These are phyloP conservation scores for Aureobasidium melanogenum DNA, from an alignment of 2,329 filamentous ascomycete species.

Conservation along the genomic window DNA sequence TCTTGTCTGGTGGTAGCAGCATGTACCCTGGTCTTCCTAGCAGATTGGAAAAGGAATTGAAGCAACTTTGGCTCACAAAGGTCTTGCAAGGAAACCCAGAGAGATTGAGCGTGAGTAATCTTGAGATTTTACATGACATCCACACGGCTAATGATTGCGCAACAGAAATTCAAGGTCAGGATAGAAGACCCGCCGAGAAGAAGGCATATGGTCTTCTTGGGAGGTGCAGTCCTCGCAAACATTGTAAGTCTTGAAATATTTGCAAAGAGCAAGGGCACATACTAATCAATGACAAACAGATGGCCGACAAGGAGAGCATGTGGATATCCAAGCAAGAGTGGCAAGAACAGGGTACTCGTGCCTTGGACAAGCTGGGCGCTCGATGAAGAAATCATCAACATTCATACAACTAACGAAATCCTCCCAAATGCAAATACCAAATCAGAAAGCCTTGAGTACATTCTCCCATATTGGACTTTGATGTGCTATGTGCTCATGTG, in stretches of 20 bases:
- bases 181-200: conserved; percentile 95
- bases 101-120: conserved; percentile 58
- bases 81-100: conserved; percentile 88
- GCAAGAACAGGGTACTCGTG: conserved; percentile 80
- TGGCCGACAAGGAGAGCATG: conserved; percentile 98
- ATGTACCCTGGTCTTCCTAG: conserved; percentile 98
- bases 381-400: conserved; percentile 44
- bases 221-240: conserved; percentile 91
- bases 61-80: conserved; percentile 94
- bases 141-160: conserved; percentile 27
- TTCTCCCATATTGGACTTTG: too few relatives aligned
- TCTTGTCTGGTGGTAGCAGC: conserved; percentile 91
- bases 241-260: conserved; percentile 47
- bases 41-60: conserved; percentile 93
- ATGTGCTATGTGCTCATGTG: too few relatives aligned
- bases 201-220: conserved; percentile 99
- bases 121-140: conserved; percentile 3
- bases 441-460: background rate
- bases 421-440: background rate
- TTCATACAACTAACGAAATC: background rate
- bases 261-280: background rate
- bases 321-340: conserved; percentile 97
- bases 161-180: conserved; percentile 99
- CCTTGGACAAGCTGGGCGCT: conserved; percentile 86
- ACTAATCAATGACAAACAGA: conserved; percentile 35